Evolutionary conservation across 805 yeast genomes (phyloP), one percentile per base, ranked within the genome.

Genomic region (Candida verbasci): DNA sequence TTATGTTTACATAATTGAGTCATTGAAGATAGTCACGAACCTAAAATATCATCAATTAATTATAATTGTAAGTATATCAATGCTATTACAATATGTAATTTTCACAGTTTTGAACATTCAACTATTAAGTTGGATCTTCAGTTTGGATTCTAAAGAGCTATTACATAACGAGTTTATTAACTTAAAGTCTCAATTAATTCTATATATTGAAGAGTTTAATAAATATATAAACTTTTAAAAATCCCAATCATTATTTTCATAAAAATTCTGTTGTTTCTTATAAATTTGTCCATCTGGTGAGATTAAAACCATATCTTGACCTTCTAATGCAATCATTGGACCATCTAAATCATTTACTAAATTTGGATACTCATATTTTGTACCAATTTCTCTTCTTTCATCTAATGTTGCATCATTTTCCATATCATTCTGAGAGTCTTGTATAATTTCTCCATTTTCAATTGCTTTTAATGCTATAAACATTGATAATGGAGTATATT

Each of bases 381-480:
- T 82, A 48, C 78, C 69, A 30, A 72, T 52, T 53, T 87, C 95
- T 41, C 95, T 68, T 34, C 80, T 64, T 53, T 86, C 95, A 53
- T 86, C 95, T 24, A 86, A 69, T 0, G 95, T 86, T 42, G 65
- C 65, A 11, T 30, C 22, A 16, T 29, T 24, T 10, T 21, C 16
- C 6, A 26, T 35, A 6, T 5, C 9, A 12, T 24, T 24, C 6
- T 9, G 21, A 17, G 60, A 37, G 11, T 46, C 39, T 8, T 41
- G 44, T 12, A 38, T 41, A 14, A 39, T n/a, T 22, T 37, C 46
- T 38, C 66, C 61, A 34, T 70, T 70, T 29, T 79, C 72, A 22
- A 87, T 80, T 0, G 97, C 85, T 41, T 95, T 74, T 40, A 91
- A 66, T 0, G 97, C 96, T 49, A 91, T 89, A 57, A 85, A 91